Percentiles rank a stretch among this genome's conserved stretches.
phyloP scores from a whole-genome alignment of 1,139 yeast genomes.

The Blastobotrys malaysiensis region DNA sequence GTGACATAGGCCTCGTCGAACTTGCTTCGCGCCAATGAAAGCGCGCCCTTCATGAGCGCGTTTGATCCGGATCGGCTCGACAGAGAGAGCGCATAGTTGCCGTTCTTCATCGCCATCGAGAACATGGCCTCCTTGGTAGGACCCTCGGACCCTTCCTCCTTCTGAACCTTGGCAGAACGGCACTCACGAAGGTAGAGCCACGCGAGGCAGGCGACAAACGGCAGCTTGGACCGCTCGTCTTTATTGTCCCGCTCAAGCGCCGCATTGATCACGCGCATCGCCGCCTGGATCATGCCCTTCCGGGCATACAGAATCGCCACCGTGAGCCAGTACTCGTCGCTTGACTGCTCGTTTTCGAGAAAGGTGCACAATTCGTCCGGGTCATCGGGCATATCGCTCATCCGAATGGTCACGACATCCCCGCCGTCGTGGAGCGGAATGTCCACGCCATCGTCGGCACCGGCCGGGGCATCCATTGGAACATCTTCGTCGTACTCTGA shows the following conservation, averaged over 20 bases:
- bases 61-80: conserved; percentile 1
- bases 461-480: conserved; percentile 12
- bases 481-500: conserved; percentile 12
- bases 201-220: conserved; percentile 57
- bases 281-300: conserved; percentile 53
- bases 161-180: conserved; percentile 33
- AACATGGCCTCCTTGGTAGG: not conserved
- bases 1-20: conserved; percentile 52
- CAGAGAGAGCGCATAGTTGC: not conserved
- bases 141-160: not conserved
- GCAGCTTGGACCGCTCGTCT: conserved; percentile 45
- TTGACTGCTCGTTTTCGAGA: conserved; percentile 73
- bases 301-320: conserved; percentile 77
- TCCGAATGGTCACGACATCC: conserved; percentile 33
- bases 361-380: conserved; percentile 75
- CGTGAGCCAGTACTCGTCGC: conserved; percentile 73
- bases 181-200: conserved; percentile 66
- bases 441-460: conserved; percentile 22
- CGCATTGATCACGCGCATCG: conserved; percentile 55
- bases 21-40: conserved; percentile 56
- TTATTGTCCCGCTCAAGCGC: conserved; percentile 47
- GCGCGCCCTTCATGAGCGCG: conserved; percentile 53
- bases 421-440: conserved; percentile 39
- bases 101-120: not conserved
- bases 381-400: conserved; percentile 79